These are phyloP conservation scores for Inga leiocalycina DNA, from an alignment of 306 rosid species.

Conservation along the genomic window DNA sequence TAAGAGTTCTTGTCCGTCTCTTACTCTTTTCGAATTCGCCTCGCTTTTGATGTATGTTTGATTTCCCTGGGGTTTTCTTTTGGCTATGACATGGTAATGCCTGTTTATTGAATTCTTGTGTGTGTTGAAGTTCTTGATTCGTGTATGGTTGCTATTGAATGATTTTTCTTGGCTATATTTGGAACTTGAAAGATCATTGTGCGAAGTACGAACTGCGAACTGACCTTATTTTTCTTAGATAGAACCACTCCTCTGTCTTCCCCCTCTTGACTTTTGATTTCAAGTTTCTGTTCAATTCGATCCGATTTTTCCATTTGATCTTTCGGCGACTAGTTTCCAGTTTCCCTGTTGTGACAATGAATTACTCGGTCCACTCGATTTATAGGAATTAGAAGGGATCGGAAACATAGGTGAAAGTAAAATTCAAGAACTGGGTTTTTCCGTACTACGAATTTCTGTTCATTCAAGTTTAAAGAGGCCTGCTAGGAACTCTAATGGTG, in stretches of 20 bases:
- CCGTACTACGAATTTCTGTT: neutral
- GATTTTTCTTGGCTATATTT: neutral
- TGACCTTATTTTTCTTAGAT: neutral
- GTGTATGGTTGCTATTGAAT: neutral
- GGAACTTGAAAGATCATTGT: neutral
- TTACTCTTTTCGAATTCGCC: neutral
- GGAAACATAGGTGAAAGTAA: neutral
- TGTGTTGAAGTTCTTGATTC: neutral
- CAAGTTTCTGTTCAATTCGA: neutral
- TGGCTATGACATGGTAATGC: conserved; percentile 14
- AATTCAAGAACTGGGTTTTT: neutral
- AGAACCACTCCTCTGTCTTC: neutral
- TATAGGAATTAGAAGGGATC: neutral
- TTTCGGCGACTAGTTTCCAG: neutral
- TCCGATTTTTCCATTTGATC: neutral
- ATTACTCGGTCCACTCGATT: neutral
- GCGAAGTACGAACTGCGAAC: too few species aligned
- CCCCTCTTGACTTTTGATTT: neutral
- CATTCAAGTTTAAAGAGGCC: neutral
- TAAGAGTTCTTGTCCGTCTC: conserved; percentile 6
- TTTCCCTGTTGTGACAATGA: neutral
- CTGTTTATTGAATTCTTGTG: conserved; percentile 18
- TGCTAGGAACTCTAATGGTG: neutral
- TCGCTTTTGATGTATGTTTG: neutral
- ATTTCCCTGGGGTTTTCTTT: neutral